These are phyloP conservation scores for Naganishia liquefaciens DNA, from an alignment of 1,284 basidiomycete species.

Conservation along the genomic window DNA sequence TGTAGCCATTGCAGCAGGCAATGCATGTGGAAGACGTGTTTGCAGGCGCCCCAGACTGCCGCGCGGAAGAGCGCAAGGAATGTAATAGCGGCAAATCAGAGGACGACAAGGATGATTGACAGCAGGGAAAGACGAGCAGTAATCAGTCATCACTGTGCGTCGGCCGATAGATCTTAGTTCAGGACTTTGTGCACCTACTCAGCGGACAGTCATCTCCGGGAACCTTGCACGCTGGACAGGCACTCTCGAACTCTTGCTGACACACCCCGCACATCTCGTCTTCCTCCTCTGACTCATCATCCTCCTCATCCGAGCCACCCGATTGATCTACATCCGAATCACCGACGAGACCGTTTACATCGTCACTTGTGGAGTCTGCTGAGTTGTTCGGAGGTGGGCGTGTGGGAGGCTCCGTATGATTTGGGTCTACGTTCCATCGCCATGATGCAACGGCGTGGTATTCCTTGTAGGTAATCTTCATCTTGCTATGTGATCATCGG, in stretches of 20 bases:
- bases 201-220: conserved; percentile 96
- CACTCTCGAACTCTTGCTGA: conserved; percentile 83
- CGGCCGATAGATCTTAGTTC: not conserved
- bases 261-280: conserved; percentile 94
- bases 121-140: not conserved
- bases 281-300: conserved; percentile 64
- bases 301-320: conserved; percentile 53
- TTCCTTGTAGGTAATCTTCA: conserved; percentile 51
- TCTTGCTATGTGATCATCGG: conserved; percentile 25
- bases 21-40: conserved; percentile 92
- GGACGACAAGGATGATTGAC: not conserved
- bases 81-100: not conserved
- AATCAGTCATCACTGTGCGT: no score
- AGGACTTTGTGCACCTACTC: conserved; percentile 61
- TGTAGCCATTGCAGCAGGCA: conserved; percentile 92
- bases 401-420: conserved; percentile 33
- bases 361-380: not conserved
- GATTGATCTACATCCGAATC: conserved; percentile 64
- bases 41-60: conserved; percentile 91
- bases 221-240: conserved; percentile 88
- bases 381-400: not conserved
- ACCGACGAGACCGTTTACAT: conserved; percentile 14
- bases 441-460: conserved; percentile 52
- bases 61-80: conserved; percentile 1
- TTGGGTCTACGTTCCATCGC: conserved; percentile 53